These are phyloP conservation scores for Pholiota conissans DNA, from an alignment of 768 basidiomycete genomes.

Conservation along the genomic window DNA sequence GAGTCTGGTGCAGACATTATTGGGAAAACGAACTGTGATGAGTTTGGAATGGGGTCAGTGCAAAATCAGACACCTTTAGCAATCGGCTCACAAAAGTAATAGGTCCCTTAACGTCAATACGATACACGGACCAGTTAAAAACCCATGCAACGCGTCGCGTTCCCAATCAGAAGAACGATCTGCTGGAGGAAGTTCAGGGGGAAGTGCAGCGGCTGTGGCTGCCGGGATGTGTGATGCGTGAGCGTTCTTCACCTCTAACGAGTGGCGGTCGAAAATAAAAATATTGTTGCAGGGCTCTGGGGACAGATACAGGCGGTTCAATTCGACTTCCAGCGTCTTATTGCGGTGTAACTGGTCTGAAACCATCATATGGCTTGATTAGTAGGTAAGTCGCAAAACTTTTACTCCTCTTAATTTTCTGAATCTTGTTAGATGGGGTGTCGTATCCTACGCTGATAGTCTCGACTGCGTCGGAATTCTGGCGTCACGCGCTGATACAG, in stretches of 20 bases:
- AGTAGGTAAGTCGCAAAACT: constrained; percentile 58
- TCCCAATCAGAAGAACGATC: constrained; percentile 40
- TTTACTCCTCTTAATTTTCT: constrained; percentile 1
- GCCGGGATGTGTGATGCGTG: constrained; percentile 83
- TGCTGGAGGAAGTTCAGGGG: constrained; percentile 93
- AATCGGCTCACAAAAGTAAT: neutral
- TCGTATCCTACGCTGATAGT: constrained; percentile 92
- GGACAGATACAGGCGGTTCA: constrained; percentile 96
- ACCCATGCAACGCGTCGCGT: constrained; percentile 53
- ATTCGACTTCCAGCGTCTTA: constrained; percentile 92
- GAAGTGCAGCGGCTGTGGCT: constrained; percentile 92
- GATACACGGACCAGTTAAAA: constrained; percentile 74
- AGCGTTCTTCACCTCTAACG: constrained; percentile 29
- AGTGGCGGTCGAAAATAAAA: neutral
- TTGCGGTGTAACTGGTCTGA: constrained; percentile 88
- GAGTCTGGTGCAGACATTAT: constrained; percentile 66
- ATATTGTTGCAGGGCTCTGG: constrained; percentile 65
- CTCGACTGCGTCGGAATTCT: constrained; percentile 93
- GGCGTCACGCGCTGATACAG: constrained; percentile 48
- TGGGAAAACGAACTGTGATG: constrained; percentile 95
- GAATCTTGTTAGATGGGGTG: constrained; percentile 65
- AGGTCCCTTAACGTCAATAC: constrained; percentile 82
- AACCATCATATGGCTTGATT: constrained; percentile 92
- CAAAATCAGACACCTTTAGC: neutral
- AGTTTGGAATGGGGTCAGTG: constrained; percentile 96